Conservation (phyloP, 1,139 yeast species). For the Sugiyamaella novakii region DNA sequence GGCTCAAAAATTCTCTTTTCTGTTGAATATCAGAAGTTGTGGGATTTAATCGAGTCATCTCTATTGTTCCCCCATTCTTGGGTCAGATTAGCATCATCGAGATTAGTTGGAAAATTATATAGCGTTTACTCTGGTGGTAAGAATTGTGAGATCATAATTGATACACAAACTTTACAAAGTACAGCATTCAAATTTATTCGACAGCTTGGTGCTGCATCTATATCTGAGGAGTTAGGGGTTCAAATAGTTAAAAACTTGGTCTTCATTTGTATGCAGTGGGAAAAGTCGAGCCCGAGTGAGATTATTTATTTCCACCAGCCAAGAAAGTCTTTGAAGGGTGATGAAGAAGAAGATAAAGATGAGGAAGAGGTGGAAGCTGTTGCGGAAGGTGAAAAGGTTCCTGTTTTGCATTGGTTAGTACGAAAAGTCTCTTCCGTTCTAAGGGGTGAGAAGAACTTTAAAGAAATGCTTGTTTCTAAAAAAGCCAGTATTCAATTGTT, state of each 20-base stretch:
- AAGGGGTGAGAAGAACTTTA: constrained; percentile 62
- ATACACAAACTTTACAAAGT: constrained; percentile 52
- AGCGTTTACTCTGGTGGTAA: constrained; percentile 40
- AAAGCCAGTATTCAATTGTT: constrained; percentile 53
- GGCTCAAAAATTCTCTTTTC: constrained; percentile 40
- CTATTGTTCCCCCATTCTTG: constrained; percentile 88
- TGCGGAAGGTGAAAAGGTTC: constrained; percentile 32
- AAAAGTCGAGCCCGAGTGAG: constrained; percentile 43
- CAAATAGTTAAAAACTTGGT: constrained; percentile 72
- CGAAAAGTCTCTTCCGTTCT: constrained; percentile 61
- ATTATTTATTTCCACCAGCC: constrained; percentile 35
- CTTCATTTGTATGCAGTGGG: constrained; percentile 65
- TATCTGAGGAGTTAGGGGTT: constrained; percentile 64
- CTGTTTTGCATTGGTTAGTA: constrained; percentile 65
- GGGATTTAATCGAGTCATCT: constrained; percentile 58
- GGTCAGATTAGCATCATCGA: constrained; percentile 75
- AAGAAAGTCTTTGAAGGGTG: constrained; percentile 25
- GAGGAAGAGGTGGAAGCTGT: constrained; percentile 34
- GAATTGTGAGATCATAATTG: constrained; percentile 24
- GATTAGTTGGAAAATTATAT: constrained; percentile 59
- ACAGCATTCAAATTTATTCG: constrained; percentile 70
- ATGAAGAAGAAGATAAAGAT: constrained; percentile 32
- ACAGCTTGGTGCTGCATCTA: constrained; percentile 77
- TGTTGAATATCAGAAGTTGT: constrained; percentile 42
- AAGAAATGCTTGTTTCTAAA: constrained; percentile 60